phyloP scores from a whole-genome alignment of 1,139 yeast species.

The Taiozyma sp. region DNA sequence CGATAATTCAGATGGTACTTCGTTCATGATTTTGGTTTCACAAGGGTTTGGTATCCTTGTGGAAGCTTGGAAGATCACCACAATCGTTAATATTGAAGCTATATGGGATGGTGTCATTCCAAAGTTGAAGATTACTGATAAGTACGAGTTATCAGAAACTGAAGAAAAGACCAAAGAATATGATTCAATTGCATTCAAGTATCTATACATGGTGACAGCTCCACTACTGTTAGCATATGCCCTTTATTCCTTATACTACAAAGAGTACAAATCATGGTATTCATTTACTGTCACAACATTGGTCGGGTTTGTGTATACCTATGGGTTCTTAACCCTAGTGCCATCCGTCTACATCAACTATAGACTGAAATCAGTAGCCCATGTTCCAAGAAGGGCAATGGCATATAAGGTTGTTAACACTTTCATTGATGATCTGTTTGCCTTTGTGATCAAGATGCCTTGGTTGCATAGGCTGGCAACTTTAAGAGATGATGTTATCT shows the following conservation, averaged over 20 bases:
- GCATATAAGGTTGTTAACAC: constrained; percentile 36
- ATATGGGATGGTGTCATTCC: constrained; percentile 16
- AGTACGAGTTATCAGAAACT: constrained; percentile 30
- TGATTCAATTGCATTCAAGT: constrained; percentile 35
- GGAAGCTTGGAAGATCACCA: constrained; percentile 38
- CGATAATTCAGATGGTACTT: constrained; percentile 35
- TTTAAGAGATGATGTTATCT: constrained; percentile 34
- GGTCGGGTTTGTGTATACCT: constrained; percentile 37
- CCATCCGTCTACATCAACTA: constrained; percentile 37
- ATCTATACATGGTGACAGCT: constrained; percentile 30
- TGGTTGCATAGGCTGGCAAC: constrained; percentile 35
- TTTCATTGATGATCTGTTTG: constrained; percentile 36
- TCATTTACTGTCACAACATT: constrained; percentile 34
- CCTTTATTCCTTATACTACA: constrained; percentile 31
- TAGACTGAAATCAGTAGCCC: constrained; percentile 36
- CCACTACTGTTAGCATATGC: constrained; percentile 35
- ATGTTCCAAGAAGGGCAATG: constrained; percentile 36
- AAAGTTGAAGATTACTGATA: constrained; percentile 26
- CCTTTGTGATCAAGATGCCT: constrained; percentile 36
- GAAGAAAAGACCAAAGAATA: constrained; percentile 36
- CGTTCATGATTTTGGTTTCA: constrained; percentile 31
- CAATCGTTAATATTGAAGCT: constrained; percentile 28
- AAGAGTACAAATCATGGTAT: constrained; percentile 37
- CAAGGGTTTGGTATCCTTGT: constrained; percentile 35
- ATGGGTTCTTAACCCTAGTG: constrained; percentile 34